Base-by-base conservation (phyloP, 805 yeast species). In the Saturnispora zaruensis region DNA sequence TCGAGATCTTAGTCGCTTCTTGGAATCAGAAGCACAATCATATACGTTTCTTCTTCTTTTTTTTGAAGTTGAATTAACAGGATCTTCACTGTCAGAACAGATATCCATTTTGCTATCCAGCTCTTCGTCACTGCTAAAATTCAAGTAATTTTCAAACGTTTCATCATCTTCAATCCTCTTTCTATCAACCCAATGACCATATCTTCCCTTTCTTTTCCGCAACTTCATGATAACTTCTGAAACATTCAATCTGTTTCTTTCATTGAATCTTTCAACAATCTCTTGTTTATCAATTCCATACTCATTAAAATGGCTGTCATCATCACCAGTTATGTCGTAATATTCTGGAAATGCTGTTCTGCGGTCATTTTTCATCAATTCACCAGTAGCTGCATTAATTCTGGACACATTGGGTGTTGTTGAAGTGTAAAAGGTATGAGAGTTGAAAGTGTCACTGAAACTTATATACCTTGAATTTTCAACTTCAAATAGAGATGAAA, bases 161-260 rank as follows among this genome's bases (percentile, higher is more conserved):
- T 45, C 26, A 42, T 61, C 64, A 36, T 63, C 65, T 1, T 43
- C 44, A 9, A 61, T 21, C 79, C 82, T 58, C 80, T 77, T 63
- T 25, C 96, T 73, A 66, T 90, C 98, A 52, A 90, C 66, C 69
- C 84, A 86, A 43, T 84, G 73, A 36, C 85, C 85, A 44, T 75
- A 72, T 59, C 96, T 76, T 18, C 93, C 96, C 33, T 73, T 68
- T 59, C 98, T 78, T 61, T 81, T 82, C 54, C 97, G 75, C 51
- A 87, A 66, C 50, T 84, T 73, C 60, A 80, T 73, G 1, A 83
- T 65, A 13, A 79, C 76, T 25, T 71, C 78, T 0, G 81, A 75
- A 26, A 65, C 64, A 28, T 68, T 64, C 34, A 64, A 47, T 48
- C 55, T 57, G 41, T 56, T 55, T 16, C 53, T 54, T 30, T 56